phyloP scores from a whole-genome alignment of 768 basidiomycete genomes.

The Rossbeevera mucosa region DNA sequence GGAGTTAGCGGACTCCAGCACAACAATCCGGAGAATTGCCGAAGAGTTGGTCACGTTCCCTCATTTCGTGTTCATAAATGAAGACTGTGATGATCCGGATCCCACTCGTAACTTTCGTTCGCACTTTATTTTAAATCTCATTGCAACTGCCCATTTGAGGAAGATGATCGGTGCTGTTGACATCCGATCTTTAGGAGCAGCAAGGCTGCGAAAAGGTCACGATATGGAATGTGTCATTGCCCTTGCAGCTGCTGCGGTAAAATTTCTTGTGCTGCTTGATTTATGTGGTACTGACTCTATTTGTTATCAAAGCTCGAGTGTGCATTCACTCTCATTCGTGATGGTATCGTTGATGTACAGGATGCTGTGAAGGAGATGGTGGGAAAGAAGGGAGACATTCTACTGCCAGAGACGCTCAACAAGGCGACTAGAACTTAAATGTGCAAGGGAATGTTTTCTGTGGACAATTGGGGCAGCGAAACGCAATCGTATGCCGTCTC shows the following conservation, averaged over 20 bases:
- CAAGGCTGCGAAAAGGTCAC: not conserved
- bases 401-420: not conserved
- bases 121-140: not conserved
- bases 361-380: slow-evolving; percentile 3
- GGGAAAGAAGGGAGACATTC: slow-evolving; percentile 2
- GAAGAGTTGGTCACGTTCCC: not conserved
- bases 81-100: not conserved
- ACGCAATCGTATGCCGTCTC: not conserved
- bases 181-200: not conserved
- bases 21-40: not conserved
- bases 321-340: not conserved
- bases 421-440: not conserved
- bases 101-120: slow-evolving; percentile 1
- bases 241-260: not conserved
- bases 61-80: not conserved
- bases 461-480: slow-evolving; percentile 1
- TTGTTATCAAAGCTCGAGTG: not conserved
- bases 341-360: not conserved
- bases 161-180: not conserved
- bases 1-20: not conserved
- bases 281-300: not conserved
- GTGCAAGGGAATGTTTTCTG: slow-evolving; percentile 9
- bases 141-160: not conserved
- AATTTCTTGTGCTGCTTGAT: not conserved
- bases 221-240: not conserved